phyloP scores from a whole-genome alignment of 1,139 yeast genomes.

The Eremothecium gossypii region DNA sequence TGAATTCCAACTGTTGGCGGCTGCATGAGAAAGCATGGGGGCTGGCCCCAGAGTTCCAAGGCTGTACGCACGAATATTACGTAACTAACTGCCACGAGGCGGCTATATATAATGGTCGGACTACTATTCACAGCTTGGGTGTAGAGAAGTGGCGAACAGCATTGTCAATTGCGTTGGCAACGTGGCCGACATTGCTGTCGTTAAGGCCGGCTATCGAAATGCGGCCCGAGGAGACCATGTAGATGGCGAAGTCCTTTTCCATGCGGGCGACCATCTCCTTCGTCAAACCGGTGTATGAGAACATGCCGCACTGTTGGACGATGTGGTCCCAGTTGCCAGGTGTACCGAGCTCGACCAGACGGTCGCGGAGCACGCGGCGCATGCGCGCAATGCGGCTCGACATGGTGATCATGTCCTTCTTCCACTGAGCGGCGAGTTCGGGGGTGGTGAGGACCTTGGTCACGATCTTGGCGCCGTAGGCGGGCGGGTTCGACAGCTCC shows the following conservation, averaged over 20 bases:
- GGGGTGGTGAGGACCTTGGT: conserved; percentile 62
- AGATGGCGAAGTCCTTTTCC: conserved; percentile 70
- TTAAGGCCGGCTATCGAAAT: conserved; percentile 93
- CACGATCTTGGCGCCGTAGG: conserved; percentile 91
- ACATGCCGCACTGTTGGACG: conserved; percentile 91
- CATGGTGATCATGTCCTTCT: conserved; percentile 78
- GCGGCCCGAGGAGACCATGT: conserved; percentile 76
- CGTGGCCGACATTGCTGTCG: conserved; percentile 65
- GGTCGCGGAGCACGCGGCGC: conserved; percentile 59
- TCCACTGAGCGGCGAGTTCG: conserved; percentile 70
- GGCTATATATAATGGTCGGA: too few relatives aligned
- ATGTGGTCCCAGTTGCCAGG: conserved; percentile 94
- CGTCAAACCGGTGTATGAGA: conserved; percentile 81
- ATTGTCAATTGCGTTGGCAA: conserved; percentile 76
- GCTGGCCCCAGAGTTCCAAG: too few relatives aligned
- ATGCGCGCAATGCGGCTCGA: conserved; percentile 71
- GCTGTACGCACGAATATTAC: too few relatives aligned
- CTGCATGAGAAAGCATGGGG: too few relatives aligned
- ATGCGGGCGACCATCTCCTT: conserved; percentile 73
- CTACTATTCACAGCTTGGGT: conserved; percentile 9
- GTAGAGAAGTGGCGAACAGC: conserved; percentile 48
- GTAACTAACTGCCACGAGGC: too few relatives aligned
- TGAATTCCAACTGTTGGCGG: too few relatives aligned
- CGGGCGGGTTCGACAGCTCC: conserved; percentile 89
- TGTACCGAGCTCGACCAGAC: conserved; percentile 57